Evolutionary conservation across 352 stramenopile genomes (phyloP).

Genomic region (Pythium chondricola): DNA sequence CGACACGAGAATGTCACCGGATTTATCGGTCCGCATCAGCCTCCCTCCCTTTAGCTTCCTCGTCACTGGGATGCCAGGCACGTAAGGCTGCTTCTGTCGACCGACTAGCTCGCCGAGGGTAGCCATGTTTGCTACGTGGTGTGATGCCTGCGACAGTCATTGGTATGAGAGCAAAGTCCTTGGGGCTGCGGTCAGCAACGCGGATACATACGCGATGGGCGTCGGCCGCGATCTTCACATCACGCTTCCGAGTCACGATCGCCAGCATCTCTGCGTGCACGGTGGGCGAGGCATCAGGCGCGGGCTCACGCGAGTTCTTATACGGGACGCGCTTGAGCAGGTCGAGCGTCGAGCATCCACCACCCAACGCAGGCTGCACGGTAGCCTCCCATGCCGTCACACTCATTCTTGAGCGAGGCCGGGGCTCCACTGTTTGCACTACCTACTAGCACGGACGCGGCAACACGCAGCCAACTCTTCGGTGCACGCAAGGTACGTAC

Average conservation of each 20-base stretch:
- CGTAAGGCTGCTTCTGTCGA: conserved; percentile 22
- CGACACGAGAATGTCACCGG: conserved; percentile 17
- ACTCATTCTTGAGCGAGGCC: background rate
- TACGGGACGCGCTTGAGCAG: conserved; percentile 36
- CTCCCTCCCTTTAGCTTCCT: conserved; percentile 36
- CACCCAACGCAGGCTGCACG: conserved; percentile 17
- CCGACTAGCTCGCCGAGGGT: conserved; percentile 32
- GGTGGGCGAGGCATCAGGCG: conserved; percentile 9
- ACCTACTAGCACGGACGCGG: no score
- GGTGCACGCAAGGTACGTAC: no score
- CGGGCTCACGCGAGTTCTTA: conserved; percentile 3
- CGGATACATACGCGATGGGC: no score
- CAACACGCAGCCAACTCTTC: no score
- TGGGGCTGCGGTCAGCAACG: no score
- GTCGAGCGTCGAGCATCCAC: conserved; percentile 57
- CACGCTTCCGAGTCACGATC: no score
- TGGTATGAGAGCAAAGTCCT: no score
- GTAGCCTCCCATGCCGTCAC: conserved; percentile 2
- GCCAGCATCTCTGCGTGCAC: conserved; percentile 44
- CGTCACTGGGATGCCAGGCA: conserved; percentile 30
- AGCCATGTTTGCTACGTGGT: conserved; percentile 21
- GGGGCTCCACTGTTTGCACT: background rate
- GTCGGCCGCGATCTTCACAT: no score
- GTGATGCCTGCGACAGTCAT: conserved; percentile 1
- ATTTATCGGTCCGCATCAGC: conserved; percentile 27